These are phyloP conservation scores for Emericellopsis terricola DNA, from an alignment of 495 filamentous ascomycete genomes.

Conservation along the genomic window DNA sequence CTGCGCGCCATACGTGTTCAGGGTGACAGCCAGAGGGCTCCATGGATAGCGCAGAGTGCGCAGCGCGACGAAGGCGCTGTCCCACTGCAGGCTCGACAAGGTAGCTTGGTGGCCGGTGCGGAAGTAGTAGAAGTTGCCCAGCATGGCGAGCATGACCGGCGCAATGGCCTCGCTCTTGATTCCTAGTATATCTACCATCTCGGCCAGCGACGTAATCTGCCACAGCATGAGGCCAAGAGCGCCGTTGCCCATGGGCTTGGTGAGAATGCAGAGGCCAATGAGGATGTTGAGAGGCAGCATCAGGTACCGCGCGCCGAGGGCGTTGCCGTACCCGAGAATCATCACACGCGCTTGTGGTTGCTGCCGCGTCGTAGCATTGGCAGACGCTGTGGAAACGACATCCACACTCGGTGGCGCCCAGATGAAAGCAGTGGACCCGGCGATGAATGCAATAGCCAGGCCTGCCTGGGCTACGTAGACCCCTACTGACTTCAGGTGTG, in stretches of 20 bases:
- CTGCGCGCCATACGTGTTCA: slow-evolving; percentile 82
- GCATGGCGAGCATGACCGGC: slow-evolving; percentile 62
- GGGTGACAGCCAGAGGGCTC: slow-evolving; percentile 59
- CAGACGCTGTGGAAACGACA: slow-evolving; percentile 25
- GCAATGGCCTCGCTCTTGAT: slow-evolving; percentile 56
- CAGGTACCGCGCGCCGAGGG: slow-evolving; percentile 80
- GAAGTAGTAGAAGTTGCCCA: slow-evolving; percentile 91
- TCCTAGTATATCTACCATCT: slow-evolving; percentile 68
- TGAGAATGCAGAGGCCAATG: slow-evolving; percentile 56
- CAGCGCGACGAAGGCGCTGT: slow-evolving; percentile 85
- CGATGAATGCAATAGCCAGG: slow-evolving; percentile 52
- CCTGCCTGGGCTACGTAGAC: slow-evolving; percentile 58
- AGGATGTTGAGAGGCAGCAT: slow-evolving; percentile 64
- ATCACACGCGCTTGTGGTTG: slow-evolving; percentile 36
- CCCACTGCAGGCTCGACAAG: slow-evolving; percentile 84
- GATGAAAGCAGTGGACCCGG: slow-evolving; percentile 47
- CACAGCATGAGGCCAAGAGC: slow-evolving; percentile 61
- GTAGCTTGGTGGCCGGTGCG: slow-evolving; percentile 94
- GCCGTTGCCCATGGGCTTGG: slow-evolving; percentile 88
- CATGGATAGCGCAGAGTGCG: slow-evolving; percentile 73
- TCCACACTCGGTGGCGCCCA: slow-evolving; percentile 62
- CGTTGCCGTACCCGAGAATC: slow-evolving; percentile 81
- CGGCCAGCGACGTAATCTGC: slow-evolving; percentile 73
- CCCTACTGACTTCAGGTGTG: slow-evolving; percentile 49
- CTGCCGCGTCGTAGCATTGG: slow-evolving; percentile 14